Conservation (phyloP, 805 yeast genomes). For the Saturnispora besseyi region DNA sequence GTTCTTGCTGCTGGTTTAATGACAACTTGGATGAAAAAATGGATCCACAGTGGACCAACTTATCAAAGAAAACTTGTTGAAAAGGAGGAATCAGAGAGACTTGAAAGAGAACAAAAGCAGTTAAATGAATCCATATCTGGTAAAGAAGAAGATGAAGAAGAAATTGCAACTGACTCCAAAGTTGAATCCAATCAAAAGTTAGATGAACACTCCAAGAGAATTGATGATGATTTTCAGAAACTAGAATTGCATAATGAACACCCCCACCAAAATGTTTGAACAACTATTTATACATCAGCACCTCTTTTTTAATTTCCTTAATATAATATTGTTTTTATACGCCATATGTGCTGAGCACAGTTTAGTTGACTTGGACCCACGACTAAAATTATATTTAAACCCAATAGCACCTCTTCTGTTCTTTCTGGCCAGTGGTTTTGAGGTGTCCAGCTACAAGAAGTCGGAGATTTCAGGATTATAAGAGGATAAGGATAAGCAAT, state of each 20-base stretch:
- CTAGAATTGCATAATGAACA: background rate
- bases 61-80: conserved; percentile 1
- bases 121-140: background rate
- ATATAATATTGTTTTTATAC: no score
- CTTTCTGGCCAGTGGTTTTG: no score
- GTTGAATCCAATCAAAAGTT: background rate
- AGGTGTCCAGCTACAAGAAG: no score
- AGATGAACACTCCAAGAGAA: background rate
- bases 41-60: conserved; percentile 40
- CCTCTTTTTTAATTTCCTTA: no score
- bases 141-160: background rate
- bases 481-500: no score
- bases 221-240: background rate
- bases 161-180: background rate
- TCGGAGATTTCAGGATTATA: no score
- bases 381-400: no score
- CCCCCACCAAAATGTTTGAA: background rate
- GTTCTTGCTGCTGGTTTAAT: conserved; percentile 72
- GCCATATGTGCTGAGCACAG: no score
- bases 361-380: no score
- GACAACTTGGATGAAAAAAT: conserved; percentile 55
- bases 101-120: background rate
- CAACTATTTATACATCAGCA: background rate
- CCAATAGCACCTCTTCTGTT: no score
- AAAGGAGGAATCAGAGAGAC: background rate